A percentile compares a stretch with the other conserved stretches of the same genome.
phyloP scores from a whole-genome alignment of 1,139 yeast species.

The Lodderomyces elongisporus region DNA sequence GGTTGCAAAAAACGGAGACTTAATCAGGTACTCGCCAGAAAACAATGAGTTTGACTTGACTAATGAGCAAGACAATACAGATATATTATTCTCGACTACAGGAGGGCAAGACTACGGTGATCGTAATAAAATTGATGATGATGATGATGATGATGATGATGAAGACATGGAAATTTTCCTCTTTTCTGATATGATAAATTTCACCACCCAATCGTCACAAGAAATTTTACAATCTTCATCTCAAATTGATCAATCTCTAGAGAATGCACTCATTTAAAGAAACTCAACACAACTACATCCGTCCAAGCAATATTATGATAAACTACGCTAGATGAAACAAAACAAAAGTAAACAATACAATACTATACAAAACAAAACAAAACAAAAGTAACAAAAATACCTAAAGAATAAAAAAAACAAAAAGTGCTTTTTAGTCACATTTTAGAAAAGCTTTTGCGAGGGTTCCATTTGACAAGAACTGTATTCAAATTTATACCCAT shows the following conservation, averaged over 20 bases:
- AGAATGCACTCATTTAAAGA: too few relatives aligned
- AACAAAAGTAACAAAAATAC: too few relatives aligned
- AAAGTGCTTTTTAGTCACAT: too few relatives aligned
- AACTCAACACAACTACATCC: too few relatives aligned
- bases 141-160: not conserved
- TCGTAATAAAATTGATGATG: not conserved
- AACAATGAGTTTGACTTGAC: too few relatives aligned
- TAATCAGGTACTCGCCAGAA: constrained; percentile 2
- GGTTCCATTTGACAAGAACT: constrained; percentile 29
- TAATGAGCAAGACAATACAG: not conserved
- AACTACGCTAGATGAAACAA: too few relatives aligned
- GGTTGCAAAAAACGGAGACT: constrained; percentile 9
- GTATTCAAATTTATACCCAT: constrained; percentile 34
- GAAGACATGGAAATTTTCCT: constrained; percentile 4
- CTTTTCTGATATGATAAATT: not conserved
- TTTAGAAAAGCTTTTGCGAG: constrained; percentile 18
- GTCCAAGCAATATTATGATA: too few relatives aligned
- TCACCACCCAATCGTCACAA: not conserved
- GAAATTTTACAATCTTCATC: not conserved
- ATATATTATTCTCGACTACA: too few relatives aligned
- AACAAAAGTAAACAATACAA: too few relatives aligned
- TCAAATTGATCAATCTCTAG: too few relatives aligned
- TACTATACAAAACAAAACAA: too few relatives aligned
- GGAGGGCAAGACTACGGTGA: constrained; percentile 1
- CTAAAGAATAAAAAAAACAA: too few relatives aligned